A percentile compares a stretch with the other conserved stretches of the same genome.
These are phyloP conservation scores for Leccinum truebloodii DNA, from an alignment of 768 basidiomycete genomes.

Conservation along the genomic window DNA sequence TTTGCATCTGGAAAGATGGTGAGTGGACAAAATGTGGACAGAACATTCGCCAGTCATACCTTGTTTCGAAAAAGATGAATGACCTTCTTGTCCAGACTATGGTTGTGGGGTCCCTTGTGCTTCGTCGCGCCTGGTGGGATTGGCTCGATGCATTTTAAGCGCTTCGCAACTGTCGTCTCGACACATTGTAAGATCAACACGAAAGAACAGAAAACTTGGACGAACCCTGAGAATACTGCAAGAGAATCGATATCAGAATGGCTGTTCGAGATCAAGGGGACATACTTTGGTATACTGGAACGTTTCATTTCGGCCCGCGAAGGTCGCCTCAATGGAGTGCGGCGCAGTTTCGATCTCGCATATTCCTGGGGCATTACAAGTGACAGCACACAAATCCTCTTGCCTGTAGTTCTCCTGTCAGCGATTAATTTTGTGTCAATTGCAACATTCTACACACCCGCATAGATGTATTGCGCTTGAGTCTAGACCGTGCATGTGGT, in stretches of 20 bases:
- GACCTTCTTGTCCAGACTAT: conserved; percentile 43
- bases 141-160: no score
- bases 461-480: conserved; percentile 49
- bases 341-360: conserved; percentile 62
- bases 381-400: conserved; percentile 48
- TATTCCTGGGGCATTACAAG: conserved; percentile 22
- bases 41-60: conserved; percentile 29
- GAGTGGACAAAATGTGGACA: neutral
- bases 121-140: neutral
- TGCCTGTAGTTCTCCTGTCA: conserved; percentile 39
- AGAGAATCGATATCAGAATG: conserved; percentile 1
- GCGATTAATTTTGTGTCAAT: neutral
- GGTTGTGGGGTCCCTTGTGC: conserved; percentile 52
- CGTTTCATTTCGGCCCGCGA: conserved; percentile 57
- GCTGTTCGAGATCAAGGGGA: neutral
- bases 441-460: conserved; percentile 41
- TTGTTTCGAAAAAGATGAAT: conserved; percentile 57
- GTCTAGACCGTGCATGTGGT: conserved; percentile 56
- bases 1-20: conserved; percentile 40
- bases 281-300: conserved; percentile 66
- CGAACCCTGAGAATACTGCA: no score
- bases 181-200: no score
- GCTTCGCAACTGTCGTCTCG: no score
- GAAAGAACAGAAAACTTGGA: no score
- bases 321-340: conserved; percentile 60